Conservation (phyloP, 2,329 filamentous ascomycete genomes). For the Cordyceps cicadae region DNA sequence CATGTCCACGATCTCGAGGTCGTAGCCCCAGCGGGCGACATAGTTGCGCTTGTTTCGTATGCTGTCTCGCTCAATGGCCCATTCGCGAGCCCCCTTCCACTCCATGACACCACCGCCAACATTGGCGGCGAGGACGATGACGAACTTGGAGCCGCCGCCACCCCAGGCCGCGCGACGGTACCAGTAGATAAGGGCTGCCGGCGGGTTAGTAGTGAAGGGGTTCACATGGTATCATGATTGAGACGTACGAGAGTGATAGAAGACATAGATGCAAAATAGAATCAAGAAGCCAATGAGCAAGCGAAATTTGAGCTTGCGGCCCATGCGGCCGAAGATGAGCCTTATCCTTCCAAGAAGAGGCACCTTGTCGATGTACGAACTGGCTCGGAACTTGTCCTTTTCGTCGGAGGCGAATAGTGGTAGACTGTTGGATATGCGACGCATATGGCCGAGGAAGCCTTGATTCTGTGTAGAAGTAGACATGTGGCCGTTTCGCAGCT, state of each 20-base stretch:
- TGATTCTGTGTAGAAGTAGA: conserved; percentile 74
- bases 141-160: conserved; percentile 82
- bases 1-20: conserved; percentile 96
- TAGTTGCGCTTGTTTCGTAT: conserved; percentile 93
- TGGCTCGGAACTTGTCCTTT: conserved; percentile 67
- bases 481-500: conserved; percentile 69
- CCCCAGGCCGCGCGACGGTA: conserved; percentile 67
- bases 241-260: conserved; percentile 66
- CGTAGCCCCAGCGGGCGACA: conserved; percentile 80
- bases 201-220: conserved; percentile 18
- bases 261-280: conserved; percentile 53
- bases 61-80: conserved; percentile 96
- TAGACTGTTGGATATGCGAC: conserved; percentile 69
- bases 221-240: not conserved
- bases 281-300: conserved; percentile 52
- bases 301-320: conserved; percentile 58
- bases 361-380: conserved; percentile 40
- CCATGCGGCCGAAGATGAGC: conserved; percentile 40
- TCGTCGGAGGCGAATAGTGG: conserved; percentile 63
- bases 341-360: conserved; percentile 40
- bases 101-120: conserved; percentile 97
- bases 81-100: conserved; percentile 95
- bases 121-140: conserved; percentile 89
- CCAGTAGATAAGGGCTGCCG: conserved; percentile 43
- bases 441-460: conserved; percentile 82